phyloP scores from a whole-genome alignment of 2,329 filamentous ascomycete genomes.

The Cercospora sojina region DNA sequence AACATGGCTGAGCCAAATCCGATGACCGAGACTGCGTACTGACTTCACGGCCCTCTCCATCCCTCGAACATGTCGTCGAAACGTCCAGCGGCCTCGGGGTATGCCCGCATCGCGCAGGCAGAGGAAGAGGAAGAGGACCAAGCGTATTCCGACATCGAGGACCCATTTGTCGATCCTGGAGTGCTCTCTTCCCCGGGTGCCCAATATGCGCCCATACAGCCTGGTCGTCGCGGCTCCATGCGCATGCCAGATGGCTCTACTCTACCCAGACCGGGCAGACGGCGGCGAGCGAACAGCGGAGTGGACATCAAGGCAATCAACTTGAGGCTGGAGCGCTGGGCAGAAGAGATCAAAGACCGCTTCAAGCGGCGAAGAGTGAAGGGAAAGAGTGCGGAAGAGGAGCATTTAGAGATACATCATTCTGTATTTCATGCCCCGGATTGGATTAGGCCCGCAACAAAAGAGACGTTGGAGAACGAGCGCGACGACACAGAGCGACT shows the following conservation, averaged over 20 bases:
- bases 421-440: conserved; percentile 95
- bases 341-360: conserved; percentile 93
- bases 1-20: neutral
- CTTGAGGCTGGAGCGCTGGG: conserved; percentile 90
- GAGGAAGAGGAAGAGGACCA: conserved; percentile 50
- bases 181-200: conserved; percentile 38
- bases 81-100: conserved; percentile 50
- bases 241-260: conserved; percentile 39
- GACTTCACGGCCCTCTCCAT: neutral
- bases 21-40: neutral
- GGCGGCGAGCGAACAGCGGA: conserved; percentile 73
- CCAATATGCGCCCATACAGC: conserved; percentile 51
- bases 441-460: conserved; percentile 75
- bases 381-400: conserved; percentile 72
- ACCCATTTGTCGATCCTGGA: conserved; percentile 32
- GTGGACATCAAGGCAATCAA: conserved; percentile 99
- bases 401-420: conserved; percentile 91
- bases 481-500: conserved; percentile 58
- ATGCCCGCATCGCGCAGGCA: conserved; percentile 54
- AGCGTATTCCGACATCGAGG: conserved; percentile 43
- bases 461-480: conserved; percentile 66
- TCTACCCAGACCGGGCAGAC: conserved; percentile 42
- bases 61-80: conserved; percentile 32
- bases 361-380: conserved; percentile 84
- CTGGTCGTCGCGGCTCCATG: conserved; percentile 46